phyloP scores from a whole-genome alignment of 768 basidiomycete species.

The Boletus rubescentipes region DNA sequence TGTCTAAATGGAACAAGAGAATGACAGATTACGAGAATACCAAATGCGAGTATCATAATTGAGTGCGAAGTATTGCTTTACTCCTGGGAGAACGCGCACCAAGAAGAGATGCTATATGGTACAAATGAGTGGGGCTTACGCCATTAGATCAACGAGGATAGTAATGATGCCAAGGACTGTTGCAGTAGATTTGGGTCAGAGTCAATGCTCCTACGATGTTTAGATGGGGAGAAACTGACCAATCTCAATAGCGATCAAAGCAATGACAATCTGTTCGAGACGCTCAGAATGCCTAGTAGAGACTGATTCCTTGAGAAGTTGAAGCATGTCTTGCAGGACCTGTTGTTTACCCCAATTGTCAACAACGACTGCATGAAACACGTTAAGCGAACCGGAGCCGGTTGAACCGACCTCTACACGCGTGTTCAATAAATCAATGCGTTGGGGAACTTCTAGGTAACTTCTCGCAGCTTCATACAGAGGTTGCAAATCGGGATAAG shows the following conservation, averaged over 20 bases:
- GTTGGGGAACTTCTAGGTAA: constrained; percentile 93
- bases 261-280: constrained; percentile 90
- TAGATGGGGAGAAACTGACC: constrained; percentile 40
- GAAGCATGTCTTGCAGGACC: constrained; percentile 97
- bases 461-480: constrained; percentile 91
- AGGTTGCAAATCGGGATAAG: constrained; percentile 92
- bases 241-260: constrained; percentile 86
- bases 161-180: constrained; percentile 87
- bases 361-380: background rate
- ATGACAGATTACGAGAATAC: background rate
- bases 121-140: constrained; percentile 29
- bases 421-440: constrained; percentile 89
- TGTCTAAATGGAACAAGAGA: background rate
- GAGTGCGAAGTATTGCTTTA: background rate
- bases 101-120: constrained; percentile 6
- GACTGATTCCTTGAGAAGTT: constrained; percentile 91
- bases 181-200: constrained; percentile 5
- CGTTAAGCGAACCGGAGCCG: constrained; percentile 8
- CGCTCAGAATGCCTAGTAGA: constrained; percentile 88
- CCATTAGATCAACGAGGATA: constrained; percentile 82
- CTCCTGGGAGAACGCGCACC: constrained; percentile 3
- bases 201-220: background rate
- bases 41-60: constrained; percentile 8
- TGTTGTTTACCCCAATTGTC: constrained; percentile 27
- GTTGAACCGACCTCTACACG: constrained; percentile 75